These are phyloP conservation scores for Brassica rapa DNA, from an alignment of 345 rosid genomes.

Conservation along the genomic window DNA sequence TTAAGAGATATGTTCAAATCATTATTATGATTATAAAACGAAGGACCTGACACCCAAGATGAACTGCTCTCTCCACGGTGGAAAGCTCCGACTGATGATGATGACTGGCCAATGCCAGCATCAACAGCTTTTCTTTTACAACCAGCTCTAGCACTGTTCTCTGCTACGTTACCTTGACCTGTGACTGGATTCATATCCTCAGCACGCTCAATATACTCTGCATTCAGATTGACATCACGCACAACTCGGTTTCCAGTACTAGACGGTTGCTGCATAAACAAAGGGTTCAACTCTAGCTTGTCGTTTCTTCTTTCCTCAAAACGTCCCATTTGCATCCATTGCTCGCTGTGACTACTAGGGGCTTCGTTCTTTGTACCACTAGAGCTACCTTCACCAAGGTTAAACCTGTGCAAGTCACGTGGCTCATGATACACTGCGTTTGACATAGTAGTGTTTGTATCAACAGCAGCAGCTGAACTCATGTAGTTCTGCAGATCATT, in stretches of 20 bases:
- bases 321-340: constrained; percentile 48
- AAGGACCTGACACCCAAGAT: constrained; percentile 48
- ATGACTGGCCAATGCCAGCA: constrained; percentile 64
- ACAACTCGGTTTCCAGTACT: constrained; percentile 36
- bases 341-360: constrained; percentile 45
- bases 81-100: constrained; percentile 49
- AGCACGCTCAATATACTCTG: constrained; percentile 43
- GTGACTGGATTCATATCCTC: constrained; percentile 35
- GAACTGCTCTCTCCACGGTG: constrained; percentile 59
- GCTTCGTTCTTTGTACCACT: constrained; percentile 50
- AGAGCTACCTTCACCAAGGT: constrained; percentile 42
- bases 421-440: constrained; percentile 59
- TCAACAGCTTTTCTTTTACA: constrained; percentile 83
- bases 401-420: constrained; percentile 51
- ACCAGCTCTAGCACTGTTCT: constrained; percentile 53
- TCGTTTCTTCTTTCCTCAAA: constrained; percentile 55
- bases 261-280: constrained; percentile 48
- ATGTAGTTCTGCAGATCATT: constrained; percentile 50
- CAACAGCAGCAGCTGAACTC: constrained; percentile 50
- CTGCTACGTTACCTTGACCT: constrained; percentile 44
- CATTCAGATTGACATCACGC: constrained; percentile 58
- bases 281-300: constrained; percentile 44
- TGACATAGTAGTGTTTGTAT: constrained; percentile 38
- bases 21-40: constrained; percentile 41
- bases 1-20: constrained; percentile 49